These are phyloP conservation scores for Termitomyces sp. DNA, from an alignment of 1,284 basidiomycete genomes.

Conservation along the genomic window DNA sequence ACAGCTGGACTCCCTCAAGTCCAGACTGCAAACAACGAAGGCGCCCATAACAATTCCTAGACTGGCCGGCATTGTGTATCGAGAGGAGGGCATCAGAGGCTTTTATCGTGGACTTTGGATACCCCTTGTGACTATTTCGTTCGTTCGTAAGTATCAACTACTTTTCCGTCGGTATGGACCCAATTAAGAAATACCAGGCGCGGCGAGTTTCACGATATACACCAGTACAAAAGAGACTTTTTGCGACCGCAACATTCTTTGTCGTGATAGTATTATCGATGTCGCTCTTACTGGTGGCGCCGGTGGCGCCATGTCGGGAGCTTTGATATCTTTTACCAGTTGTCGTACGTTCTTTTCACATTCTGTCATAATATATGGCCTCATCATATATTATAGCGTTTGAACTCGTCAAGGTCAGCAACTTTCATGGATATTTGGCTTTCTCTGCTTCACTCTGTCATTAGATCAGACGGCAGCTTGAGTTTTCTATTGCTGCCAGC, in stretches of 20 bases:
- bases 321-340: conserved; percentile 78
- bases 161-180: conserved; percentile 1
- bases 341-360: conserved; percentile 57
- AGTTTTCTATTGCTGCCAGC: conserved; percentile 85
- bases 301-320: conserved; percentile 78
- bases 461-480: conserved; percentile 85
- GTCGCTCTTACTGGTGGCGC: conserved; percentile 73
- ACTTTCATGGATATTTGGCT: neutral
- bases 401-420: conserved; percentile 85
- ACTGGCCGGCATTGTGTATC: conserved; percentile 71
- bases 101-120: conserved; percentile 92
- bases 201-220: conserved; percentile 92
- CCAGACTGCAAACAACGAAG: conserved; percentile 83
- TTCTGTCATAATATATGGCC: conserved; percentile 9
- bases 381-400: conserved; percentile 55
- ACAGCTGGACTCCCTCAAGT: conserved; percentile 84
- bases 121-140: conserved; percentile 93
- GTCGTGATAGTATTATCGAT: conserved; percentile 57
- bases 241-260: conserved; percentile 55
- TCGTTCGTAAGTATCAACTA: conserved; percentile 71
- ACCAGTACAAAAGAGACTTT: conserved; percentile 83
- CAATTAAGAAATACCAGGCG: conserved; percentile 44
- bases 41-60: conserved; percentile 69
- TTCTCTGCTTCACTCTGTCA: conserved; percentile 1
- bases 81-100: conserved; percentile 87